Conservation (phyloP, 75 land plant genomes). For the Cryptomeria japonica region DNA sequence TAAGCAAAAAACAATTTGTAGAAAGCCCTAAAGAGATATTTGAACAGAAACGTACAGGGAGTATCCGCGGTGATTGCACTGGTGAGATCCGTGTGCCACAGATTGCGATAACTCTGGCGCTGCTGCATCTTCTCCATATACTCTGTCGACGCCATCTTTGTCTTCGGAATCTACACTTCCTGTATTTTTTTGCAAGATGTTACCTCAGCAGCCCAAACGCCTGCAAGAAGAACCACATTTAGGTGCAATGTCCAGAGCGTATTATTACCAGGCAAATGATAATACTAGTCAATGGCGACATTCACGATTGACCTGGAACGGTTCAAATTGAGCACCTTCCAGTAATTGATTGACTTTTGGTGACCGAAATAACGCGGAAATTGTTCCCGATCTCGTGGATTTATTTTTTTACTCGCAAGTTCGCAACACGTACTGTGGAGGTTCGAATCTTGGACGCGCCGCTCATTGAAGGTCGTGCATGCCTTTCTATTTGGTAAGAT, state of each 20-base stretch:
- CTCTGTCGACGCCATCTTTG: slow-evolving; percentile 29
- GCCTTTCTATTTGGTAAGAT: too few relatives aligned
- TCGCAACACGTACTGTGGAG: too few relatives aligned
- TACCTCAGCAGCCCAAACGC: not conserved
- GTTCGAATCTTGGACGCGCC: too few relatives aligned
- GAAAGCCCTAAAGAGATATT: not conserved
- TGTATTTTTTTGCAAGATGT: not conserved
- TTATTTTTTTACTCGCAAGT: too few relatives aligned
- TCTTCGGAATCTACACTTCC: not conserved
- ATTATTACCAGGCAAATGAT: not conserved
- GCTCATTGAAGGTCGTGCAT: too few relatives aligned
- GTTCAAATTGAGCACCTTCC: not conserved
- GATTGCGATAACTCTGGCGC: slow-evolving; percentile 68
- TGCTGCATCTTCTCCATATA: slow-evolving; percentile 70
- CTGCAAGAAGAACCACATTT: not conserved
- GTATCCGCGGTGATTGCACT: slow-evolving; percentile 54
- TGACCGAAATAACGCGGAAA: not conserved
- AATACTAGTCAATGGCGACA: not conserved
- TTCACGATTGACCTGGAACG: not conserved
- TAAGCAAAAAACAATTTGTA: not conserved
- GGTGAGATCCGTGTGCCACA: slow-evolving; percentile 87
- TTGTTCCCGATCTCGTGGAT: not conserved
- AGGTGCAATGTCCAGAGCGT: not conserved
- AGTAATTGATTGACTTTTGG: not conserved
- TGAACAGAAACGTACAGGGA: slow-evolving; percentile 42